Base-by-base conservation (phyloP, 495 filamentous ascomycete genomes). In the Trichoderma parareesei region DNA sequence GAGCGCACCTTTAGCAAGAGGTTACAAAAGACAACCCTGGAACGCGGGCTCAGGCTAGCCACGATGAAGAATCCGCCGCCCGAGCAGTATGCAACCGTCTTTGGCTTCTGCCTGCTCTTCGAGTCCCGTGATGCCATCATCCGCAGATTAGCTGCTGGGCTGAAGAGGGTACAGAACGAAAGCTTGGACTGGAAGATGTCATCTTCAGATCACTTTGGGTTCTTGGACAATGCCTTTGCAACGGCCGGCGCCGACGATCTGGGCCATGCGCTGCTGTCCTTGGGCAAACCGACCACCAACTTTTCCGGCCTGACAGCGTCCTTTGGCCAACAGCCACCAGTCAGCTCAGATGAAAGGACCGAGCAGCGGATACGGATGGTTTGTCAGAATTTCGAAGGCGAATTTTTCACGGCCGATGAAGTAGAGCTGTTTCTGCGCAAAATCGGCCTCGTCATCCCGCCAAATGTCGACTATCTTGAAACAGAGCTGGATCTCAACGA, bases 371-470 rank as follows among this genome's bases (percentile, higher is more conserved):
- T 79, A 75, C 71, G 79, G 42, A 70, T 78, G 42, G 74, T 68
- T 20, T 65, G 78, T 20, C 71, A 77, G 8, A 84, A 82, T 0
- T 80, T 86, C 70, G 79, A 85, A 46, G 87, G 88, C 33, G 88
- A 90, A 61, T 93, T 87, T 81, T 88, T 89, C 67, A 88, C 92
- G 67, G 78, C 87, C 5, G 78, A 85, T 60, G 90, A 92, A 69
- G 85, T 91, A 5, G 87, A 92, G 72, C 77, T 84, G 10, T 91
- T 87, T 71, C 79, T 93, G 18, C 74, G 76, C 63, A 76, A 84
- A 70, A 78, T 82, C 40, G 86, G 86, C 0, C 76, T 90, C 18
- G 69, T 75, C 18, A 83, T 89, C 42, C 79, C 84, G 2, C 75
- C 80, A 0, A 71, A 75, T 8, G 78, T 81, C 5, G 83, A 81